Evolutionary conservation across 495 filamentous ascomycete genomes (phyloP).

Genomic region (Neurospora cerealis): DNA sequence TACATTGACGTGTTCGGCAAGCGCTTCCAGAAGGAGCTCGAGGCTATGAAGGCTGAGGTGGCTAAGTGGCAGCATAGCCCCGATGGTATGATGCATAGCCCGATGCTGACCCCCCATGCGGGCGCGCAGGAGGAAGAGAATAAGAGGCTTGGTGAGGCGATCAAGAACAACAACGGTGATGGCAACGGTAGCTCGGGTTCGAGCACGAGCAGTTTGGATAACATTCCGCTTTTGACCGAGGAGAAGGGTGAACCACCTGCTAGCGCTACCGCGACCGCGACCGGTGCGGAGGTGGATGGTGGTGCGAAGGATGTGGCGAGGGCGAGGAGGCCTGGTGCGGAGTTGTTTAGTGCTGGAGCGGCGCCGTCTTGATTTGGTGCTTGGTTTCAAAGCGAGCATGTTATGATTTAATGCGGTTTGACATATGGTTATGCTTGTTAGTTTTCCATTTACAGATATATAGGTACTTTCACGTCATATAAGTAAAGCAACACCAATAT

Average conservation of each 20-base stretch:
- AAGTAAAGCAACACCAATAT: background rate
- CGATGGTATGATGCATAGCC: slow-evolving; percentile 30
- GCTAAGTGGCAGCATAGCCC: slow-evolving; percentile 69
- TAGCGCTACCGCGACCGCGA: slow-evolving; percentile 16
- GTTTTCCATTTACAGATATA: background rate
- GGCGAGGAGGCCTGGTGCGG: slow-evolving; percentile 26
- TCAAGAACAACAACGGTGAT: slow-evolving; percentile 5
- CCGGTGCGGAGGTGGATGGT: slow-evolving; percentile 32
- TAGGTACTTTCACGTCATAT: background rate
- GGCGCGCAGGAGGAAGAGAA: slow-evolving; percentile 7
- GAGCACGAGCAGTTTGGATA: slow-evolving; percentile 33
- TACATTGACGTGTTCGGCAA: slow-evolving; percentile 98
- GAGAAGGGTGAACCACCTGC: slow-evolving; percentile 13
- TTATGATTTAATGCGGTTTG: background rate
- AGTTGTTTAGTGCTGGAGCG: background rate
- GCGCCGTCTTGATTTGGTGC: background rate
- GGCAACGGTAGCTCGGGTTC: background rate
- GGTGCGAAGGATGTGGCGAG: slow-evolving; percentile 30
- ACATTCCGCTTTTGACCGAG: slow-evolving; percentile 46
- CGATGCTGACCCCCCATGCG: slow-evolving; percentile 27
- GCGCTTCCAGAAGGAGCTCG: slow-evolving; percentile 92
- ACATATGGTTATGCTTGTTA: background rate
- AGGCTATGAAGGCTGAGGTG: slow-evolving; percentile 80
- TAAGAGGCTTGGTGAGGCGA: slow-evolving; percentile 12
- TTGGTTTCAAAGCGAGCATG: background rate